Base-by-base conservation (phyloP, 331 rosid species). In the Cydonia oblonga region DNA sequence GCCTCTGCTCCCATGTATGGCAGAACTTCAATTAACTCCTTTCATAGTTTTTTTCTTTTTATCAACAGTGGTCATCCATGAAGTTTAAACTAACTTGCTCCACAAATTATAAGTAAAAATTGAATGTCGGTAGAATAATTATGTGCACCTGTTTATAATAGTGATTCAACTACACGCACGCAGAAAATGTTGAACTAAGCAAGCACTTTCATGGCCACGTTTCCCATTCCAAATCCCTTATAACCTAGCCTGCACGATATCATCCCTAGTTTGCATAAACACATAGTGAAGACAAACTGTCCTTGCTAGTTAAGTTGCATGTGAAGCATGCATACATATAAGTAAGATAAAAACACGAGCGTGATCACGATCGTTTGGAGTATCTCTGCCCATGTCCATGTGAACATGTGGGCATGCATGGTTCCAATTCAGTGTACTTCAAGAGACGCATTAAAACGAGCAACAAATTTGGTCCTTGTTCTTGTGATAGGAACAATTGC, bases 401-500 rank as follows among this genome's bases (percentile, higher is more conserved):
- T 38, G 66, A 35, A 56, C 52, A 35, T 53, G 38, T 35, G 35
- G 66, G 33, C 53, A 18, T 16, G 35, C 51, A 33, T 24, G 64
- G 35, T 25, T 59, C 32, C n/a, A 46, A 15, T 23, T 56, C 14
- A 7, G 28, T 28, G 42, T 38, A 9, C 35, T 57, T 70, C 75
- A 56, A 5, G 19, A 3, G 18, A 38, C 26, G 14, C 44, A 24
- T 18, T 11, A 64, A 64, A 28, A 57, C 44, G 35, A 19, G 54
- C 61, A 52, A 66, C 18, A 58, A 32, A 9, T 46, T 16, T 30
- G 56, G 64, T 62, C 70, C 64, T 28, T 59, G 68, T 40, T 38
- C 24, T 40, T 40, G 18, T 69, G 77, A 73, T 16, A 26, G 40
- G 26, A 75, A 73, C 72, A 74, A 69, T 24, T 80, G 49, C 1